Conservation (phyloP, 2,329 filamentous ascomycete genomes). For the Calonectria honghensis region DNA sequence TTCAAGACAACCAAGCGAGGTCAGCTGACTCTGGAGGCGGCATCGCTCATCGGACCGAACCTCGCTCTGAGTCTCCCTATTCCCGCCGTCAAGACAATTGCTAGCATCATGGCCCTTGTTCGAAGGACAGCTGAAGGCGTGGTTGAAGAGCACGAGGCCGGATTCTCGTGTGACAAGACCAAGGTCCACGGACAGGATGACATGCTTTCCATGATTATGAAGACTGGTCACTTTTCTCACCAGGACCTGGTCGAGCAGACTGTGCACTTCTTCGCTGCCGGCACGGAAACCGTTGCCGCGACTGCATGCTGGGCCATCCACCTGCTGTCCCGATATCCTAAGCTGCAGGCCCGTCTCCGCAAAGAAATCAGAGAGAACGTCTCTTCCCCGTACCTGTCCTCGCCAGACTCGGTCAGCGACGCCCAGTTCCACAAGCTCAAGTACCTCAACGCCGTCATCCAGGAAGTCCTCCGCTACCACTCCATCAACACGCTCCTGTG, state of each 20-base stretch:
- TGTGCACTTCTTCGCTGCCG: not conserved
- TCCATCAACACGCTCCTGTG: slow-evolving; percentile 10
- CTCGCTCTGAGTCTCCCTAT: not conserved
- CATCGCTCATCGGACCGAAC: not conserved
- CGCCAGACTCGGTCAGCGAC: not conserved
- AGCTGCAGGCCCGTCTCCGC: slow-evolving; percentile 5
- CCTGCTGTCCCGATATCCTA: not conserved
- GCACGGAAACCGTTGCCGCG: slow-evolving; percentile 8
- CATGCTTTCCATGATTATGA: slow-evolving; percentile 12
- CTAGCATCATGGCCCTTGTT: not conserved
- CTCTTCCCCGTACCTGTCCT: not conserved
- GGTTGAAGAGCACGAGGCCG: not conserved
- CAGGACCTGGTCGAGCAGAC: slow-evolving; percentile 13
- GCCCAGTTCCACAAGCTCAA: slow-evolving; percentile 14
- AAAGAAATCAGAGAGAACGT: slow-evolving; percentile 10
- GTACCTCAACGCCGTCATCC: slow-evolving; percentile 7
- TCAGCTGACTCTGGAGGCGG: not conserved
- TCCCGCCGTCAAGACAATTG: not conserved
- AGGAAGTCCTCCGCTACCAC: slow-evolving; percentile 10
- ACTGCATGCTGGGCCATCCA: slow-evolving; percentile 10
- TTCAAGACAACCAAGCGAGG: slow-evolving; percentile 16
- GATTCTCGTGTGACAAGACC: not conserved
- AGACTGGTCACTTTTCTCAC: slow-evolving; percentile 3
- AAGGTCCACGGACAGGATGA: not conserved
- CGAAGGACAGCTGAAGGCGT: not conserved